Evolutionary conservation across 192 early-diverging fungal genomes (phyloP), one percentile per base, ranked within the genome.

Genomic region (Rhizophlyctis rosea): DNA sequence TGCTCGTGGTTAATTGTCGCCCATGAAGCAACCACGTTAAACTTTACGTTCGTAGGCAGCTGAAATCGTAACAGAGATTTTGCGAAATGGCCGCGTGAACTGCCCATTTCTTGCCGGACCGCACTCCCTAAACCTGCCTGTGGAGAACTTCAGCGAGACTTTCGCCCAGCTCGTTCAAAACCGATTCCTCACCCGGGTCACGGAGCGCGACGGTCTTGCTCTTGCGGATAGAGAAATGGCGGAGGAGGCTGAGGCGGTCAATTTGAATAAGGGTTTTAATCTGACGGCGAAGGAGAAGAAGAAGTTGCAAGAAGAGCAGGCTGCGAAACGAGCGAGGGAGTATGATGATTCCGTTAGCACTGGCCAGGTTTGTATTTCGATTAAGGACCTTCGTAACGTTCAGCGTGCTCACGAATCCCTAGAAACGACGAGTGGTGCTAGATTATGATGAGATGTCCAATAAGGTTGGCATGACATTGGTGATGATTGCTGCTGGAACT

Each of bases 221-320:
- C 14, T 58, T 5, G 47, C 56, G 11, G 77, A 79, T 61, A 50
- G 47, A 30, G 23, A 61, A 54, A 61, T 74, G 33, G 29, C 49
- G 11, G 69, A 70, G 31, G 73, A 76, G 57, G 68, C 49, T 3
- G 61, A 47, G 4, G 73, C 65, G 51, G 44, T 76, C 13, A 68
- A 65, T 7, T 57, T 63, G 33, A 76, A 68, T 5, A 68, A 57
- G 35, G 73, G 72, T 13, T 18, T 70, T 13, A 61, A 69, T 47
- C 55, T 79, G 50, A 71, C 73, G 1, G 70, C 72, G 18, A 68
- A 59, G 11, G 77, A 79, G 36, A 69, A 65, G 65, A 74, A 61
- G 5, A 80, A 80, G 54, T 27, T 76, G 32, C 62, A 59, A 24
- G 50, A 54, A 39, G 28, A 30, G 18, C 54, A 77, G 24, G 63